These are phyloP conservation scores for Fraxinus pennsylvanica DNA, from an alignment of 257 asterid genomes.

Conservation along the genomic window DNA sequence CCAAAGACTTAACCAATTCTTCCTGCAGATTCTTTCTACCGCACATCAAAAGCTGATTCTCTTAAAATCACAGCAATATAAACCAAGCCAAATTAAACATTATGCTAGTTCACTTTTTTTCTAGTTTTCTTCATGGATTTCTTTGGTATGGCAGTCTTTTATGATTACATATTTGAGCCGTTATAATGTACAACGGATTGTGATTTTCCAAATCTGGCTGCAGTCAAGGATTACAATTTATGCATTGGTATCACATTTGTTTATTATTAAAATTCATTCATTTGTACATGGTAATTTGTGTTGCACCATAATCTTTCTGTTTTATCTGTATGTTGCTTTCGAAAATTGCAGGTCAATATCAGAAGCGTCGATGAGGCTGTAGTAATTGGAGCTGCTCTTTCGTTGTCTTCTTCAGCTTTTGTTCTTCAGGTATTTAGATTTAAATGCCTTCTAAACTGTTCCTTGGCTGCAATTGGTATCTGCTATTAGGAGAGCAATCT, in stretches of 20 bases:
- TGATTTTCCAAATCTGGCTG: background rate
- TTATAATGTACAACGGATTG: background rate
- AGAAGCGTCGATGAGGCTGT: constrained; percentile 98
- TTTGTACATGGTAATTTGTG: background rate
- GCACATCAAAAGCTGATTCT: too few species aligned
- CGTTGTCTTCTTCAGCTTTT: constrained; percentile 96
- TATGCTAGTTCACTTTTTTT: too few species aligned
- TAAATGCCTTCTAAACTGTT: constrained; percentile 17
- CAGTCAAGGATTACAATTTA: background rate
- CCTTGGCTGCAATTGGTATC: background rate
- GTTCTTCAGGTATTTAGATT: constrained; percentile 85
- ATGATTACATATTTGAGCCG: background rate
- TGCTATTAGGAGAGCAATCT: background rate
- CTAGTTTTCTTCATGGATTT: too few species aligned
- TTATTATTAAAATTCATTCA: background rate
- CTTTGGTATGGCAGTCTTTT: background rate
- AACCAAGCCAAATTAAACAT: too few species aligned
- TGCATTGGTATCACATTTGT: background rate
- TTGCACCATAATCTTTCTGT: constrained; percentile 16
- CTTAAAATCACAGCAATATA: too few species aligned
- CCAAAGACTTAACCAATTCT: too few species aligned
- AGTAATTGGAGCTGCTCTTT: constrained; percentile 98
- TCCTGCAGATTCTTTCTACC: too few species aligned
- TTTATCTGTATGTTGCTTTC: constrained; percentile 11
- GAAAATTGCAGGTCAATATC: constrained; percentile 75